Conservation (phyloP, 2,329 filamentous ascomycete genomes). For the Apiospora hydei region DNA sequence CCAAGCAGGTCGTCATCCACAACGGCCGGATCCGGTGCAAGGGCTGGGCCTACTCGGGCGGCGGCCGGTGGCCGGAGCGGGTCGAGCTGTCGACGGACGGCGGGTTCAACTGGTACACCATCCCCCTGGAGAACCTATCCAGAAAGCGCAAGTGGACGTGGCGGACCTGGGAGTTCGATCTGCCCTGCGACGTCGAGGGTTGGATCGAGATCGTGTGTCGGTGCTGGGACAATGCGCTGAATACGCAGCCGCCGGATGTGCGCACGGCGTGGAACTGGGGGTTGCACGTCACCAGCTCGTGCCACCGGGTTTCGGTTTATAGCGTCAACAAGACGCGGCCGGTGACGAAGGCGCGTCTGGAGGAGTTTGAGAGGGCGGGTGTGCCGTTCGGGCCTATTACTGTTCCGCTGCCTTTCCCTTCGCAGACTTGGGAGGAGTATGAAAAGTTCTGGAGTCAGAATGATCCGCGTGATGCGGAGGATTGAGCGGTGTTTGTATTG, state of each 20-base stretch:
- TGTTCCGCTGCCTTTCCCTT: neutral
- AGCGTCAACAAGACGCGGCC: conserved; percentile 64
- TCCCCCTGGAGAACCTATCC: conserved; percentile 65
- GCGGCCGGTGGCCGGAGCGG: conserved; percentile 66
- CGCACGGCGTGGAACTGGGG: conserved; percentile 58
- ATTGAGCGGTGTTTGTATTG: neutral
- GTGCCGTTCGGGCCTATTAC: conserved; percentile 61
- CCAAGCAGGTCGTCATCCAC: conserved; percentile 68
- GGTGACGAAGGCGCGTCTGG: conserved; percentile 56
- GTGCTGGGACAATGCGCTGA: conserved; percentile 68
- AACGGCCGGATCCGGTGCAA: conserved; percentile 63
- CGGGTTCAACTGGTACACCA: conserved; percentile 69
- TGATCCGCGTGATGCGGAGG: neutral
- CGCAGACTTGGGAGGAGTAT: conserved; percentile 14
- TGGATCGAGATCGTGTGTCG: conserved; percentile 66
- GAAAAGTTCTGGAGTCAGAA: conserved; percentile 5
- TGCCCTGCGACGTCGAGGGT: conserved; percentile 68
- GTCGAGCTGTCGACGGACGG: conserved; percentile 71
- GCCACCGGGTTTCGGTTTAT: conserved; percentile 58
- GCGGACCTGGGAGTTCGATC: conserved; percentile 68
- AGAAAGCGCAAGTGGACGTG: conserved; percentile 70
- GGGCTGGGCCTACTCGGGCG: conserved; percentile 66
- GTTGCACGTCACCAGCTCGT: conserved; percentile 43
- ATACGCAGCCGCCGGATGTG: conserved; percentile 65
- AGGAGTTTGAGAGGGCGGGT: conserved; percentile 56